Base-by-base conservation (phyloP, 179 eudicot species). In the Spinacia oleracea region DNA sequence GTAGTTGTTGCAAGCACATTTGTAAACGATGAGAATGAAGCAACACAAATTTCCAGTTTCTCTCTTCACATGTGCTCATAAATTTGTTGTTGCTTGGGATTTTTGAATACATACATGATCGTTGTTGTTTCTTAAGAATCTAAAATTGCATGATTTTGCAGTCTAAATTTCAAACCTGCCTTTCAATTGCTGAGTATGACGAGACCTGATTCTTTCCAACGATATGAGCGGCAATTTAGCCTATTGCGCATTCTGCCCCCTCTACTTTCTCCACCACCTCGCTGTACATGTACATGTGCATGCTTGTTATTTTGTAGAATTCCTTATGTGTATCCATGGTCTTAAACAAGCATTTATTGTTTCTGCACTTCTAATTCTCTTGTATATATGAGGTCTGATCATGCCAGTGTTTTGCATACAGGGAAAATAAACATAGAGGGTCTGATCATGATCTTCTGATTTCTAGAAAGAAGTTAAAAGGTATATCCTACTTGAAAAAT, bases 401-500 rank as follows among this genome's bases (percentile, higher is more conserved):
- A 62, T 69, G 29, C 42, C 4, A 55, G 72, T 43, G 48, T 11
- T 77, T n/a, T 78, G 25, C 38, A 14, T 81, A 79, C 84, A 84
- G 86, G 70, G 21, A 15, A 40, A 43, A 50, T 53, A 70, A 67
- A 58, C 35, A 20, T n/a, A 59, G 59, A 53, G 69, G 32, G n/a
- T 69, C 32, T 27, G 77, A 70, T 74, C 73, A 84, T 78, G 84
- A 68, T 78, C 79, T 31, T 74, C 50, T 84, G 86, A 81, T 43
- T 78, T 38, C 42, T n/a, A 42, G 23, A 18, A 31, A 53, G 12
- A 32, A 69, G 65, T 53, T 15, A 32, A 76, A 43, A 55, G 18
- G 40, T 50, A 25, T 77, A 75, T 23, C n/a, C 64, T 50, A 10
- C 51, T 29, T 51, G 25, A 20, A 56, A 78, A 59, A 35, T 35